Evolutionary conservation across 2,329 filamentous ascomycete genomes (phyloP).

Genomic region (Eurotiales sp.): DNA sequence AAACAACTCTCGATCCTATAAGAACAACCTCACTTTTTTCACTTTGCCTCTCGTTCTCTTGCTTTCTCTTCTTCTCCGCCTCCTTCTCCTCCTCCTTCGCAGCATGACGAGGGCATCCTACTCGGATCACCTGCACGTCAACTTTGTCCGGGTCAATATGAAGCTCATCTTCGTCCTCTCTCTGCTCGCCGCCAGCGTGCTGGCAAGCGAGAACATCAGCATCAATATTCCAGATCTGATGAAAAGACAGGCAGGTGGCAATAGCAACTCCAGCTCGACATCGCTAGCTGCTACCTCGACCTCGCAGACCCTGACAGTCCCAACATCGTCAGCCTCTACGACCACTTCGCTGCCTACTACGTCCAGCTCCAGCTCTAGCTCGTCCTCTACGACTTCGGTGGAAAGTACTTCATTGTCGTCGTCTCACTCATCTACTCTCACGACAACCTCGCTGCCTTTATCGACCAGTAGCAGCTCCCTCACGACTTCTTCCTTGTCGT

Average conservation of each 20-base stretch:
- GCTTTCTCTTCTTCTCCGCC: neutral
- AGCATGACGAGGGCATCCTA: neutral
- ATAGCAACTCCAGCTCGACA: slow-evolving; percentile 6
- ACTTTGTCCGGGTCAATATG: slow-evolving; percentile 1
- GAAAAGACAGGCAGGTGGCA: slow-evolving; percentile 9
- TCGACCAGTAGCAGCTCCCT: neutral
- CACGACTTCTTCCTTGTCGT: neutral
- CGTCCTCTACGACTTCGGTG: slow-evolving; percentile 19
- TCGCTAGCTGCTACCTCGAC: slow-evolving; percentile 1
- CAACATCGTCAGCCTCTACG: slow-evolving; percentile 1
- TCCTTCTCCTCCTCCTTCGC: neutral
- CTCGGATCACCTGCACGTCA: neutral
- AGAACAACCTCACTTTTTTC: too few species aligned
- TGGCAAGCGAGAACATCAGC: neutral
- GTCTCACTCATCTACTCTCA: neutral
- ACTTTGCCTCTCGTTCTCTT: neutral
- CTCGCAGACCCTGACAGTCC: neutral
- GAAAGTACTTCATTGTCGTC: slow-evolving; percentile 23
- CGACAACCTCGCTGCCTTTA: neutral
- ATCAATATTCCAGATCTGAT: neutral
- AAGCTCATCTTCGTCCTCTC: slow-evolving; percentile 11
- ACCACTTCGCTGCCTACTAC: too few species aligned
- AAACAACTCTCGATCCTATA: neutral
- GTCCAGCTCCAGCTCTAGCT: too few species aligned
- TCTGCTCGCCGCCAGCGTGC: slow-evolving; percentile 8